phyloP scores from a whole-genome alignment of 169 alveolate genomes.

The Cryptosporidium xiaoi region DNA sequence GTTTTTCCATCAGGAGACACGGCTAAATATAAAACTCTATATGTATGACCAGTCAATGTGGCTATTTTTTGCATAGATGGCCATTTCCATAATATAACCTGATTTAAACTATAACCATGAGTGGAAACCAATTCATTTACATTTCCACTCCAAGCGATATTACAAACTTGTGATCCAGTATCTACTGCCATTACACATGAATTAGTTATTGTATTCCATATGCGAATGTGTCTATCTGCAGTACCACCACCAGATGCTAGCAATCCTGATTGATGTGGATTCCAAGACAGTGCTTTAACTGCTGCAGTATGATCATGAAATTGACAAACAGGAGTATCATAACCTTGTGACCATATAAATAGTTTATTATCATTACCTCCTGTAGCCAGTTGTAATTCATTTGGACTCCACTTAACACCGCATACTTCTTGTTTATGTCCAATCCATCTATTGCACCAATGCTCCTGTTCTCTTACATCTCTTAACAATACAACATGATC shows the following conservation, averaged over 20 bases:
- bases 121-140: slow-evolving; percentile 93
- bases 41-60: slow-evolving; percentile 90
- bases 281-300: slow-evolving; percentile 96
- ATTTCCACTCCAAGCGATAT: slow-evolving; percentile 92
- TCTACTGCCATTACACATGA: slow-evolving; percentile 87
- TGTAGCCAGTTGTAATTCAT: slow-evolving; percentile 90
- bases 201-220: slow-evolving; percentile 92
- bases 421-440: slow-evolving; percentile 92
- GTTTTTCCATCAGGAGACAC: slow-evolving; percentile 94
- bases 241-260: slow-evolving; percentile 98
- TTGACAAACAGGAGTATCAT: slow-evolving; percentile 83
- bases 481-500: slow-evolving; percentile 89
- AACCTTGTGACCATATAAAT: slow-evolving; percentile 89
- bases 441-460: slow-evolving; percentile 76
- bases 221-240: slow-evolving; percentile 95
- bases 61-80: slow-evolving; percentile 89
- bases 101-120: slow-evolving; percentile 94
- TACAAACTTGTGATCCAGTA: slow-evolving; percentile 95
- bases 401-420: slow-evolving; percentile 90
- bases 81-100: slow-evolving; percentile 94
- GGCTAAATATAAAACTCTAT: slow-evolving; percentile 93
- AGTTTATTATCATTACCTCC: slow-evolving; percentile 97
- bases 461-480: slow-evolving; percentile 86
- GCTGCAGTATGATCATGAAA: slow-evolving; percentile 90
- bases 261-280: slow-evolving; percentile 94